Percentiles rank a stretch among this genome's conserved stretches.
Evolutionary conservation across 1,284 basidiomycete species (phyloP).

Genomic region (Ceratobasidium sp.): DNA sequence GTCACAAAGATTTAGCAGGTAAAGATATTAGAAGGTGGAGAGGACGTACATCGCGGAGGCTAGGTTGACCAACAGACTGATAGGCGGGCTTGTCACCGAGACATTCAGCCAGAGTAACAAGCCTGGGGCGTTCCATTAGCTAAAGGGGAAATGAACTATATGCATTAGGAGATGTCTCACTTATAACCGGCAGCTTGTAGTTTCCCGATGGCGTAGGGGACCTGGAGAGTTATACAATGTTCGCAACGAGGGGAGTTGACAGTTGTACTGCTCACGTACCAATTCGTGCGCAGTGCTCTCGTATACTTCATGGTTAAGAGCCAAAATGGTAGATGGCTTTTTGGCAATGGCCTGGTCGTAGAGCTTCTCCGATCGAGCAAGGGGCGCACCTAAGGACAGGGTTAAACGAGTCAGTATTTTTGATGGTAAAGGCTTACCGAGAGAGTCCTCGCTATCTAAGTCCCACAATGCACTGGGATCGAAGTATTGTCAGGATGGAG

Average conservation of each 20-base stretch:
- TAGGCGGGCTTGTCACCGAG: slow-evolving; percentile 40
- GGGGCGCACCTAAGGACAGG: background rate
- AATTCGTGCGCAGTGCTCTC: slow-evolving; percentile 34
- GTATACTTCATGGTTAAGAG: slow-evolving; percentile 47
- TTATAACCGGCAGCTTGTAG: slow-evolving; percentile 27
- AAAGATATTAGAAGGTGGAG: background rate
- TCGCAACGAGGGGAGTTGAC: no score
- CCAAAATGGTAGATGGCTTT: slow-evolving; percentile 41
- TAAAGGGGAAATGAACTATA: no score
- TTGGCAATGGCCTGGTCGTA: slow-evolving; percentile 30
- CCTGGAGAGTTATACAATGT: background rate
- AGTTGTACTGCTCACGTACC: background rate
- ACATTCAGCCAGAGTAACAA: slow-evolving; percentile 44
- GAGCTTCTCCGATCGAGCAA: slow-evolving; percentile 19
- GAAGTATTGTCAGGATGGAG: background rate
- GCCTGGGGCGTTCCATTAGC: no score
- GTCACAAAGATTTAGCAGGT: no score
- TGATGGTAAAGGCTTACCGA: slow-evolving; percentile 15
- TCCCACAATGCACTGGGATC: slow-evolving; percentile 46
- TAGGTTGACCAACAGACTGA: slow-evolving; percentile 21
- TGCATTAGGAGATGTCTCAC: background rate
- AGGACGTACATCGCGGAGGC: slow-evolving; percentile 25
- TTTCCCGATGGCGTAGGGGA: slow-evolving; percentile 33
- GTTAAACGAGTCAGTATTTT: background rate
- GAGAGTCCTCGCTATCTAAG: slow-evolving; percentile 45